These are phyloP conservation scores for Inga leiocalycina DNA, from an alignment of 306 rosid species.

Conservation along the genomic window DNA sequence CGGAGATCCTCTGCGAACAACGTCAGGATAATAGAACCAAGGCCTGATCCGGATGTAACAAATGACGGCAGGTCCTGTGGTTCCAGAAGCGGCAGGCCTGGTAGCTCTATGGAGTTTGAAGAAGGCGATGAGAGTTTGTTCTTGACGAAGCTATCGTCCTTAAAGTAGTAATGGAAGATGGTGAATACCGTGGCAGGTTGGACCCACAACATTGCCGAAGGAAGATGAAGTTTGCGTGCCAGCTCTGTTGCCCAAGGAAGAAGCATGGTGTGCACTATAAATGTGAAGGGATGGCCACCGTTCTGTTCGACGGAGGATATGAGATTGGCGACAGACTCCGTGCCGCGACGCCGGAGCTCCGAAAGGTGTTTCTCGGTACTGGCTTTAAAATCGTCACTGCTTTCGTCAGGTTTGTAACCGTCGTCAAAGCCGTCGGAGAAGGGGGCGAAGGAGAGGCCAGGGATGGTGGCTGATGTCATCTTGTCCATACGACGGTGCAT, in stretches of 20 bases:
- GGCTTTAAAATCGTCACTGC: background rate
- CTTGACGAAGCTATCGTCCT: slow-evolving; percentile 19
- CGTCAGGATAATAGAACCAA: slow-evolving; percentile 24
- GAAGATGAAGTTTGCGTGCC: slow-evolving; percentile 41
- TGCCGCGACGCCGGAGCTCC: slow-evolving; percentile 37
- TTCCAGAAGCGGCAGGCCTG: slow-evolving; percentile 34
- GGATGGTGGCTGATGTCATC: background rate
- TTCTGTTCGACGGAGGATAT: slow-evolving; percentile 16
- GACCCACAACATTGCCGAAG: slow-evolving; percentile 36
- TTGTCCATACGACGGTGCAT: slow-evolving; percentile 36
- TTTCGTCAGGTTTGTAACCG: background rate
- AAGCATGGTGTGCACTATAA: slow-evolving; percentile 31
- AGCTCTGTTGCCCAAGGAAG: slow-evolving; percentile 43
- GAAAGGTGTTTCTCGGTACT: background rate
- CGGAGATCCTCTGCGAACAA: slow-evolving; percentile 30
- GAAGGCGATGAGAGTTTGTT: background rate
- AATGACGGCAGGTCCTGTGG: slow-evolving; percentile 41
- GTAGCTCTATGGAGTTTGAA: slow-evolving; percentile 8
- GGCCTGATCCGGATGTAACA: background rate
- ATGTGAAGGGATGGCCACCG: slow-evolving; percentile 44
- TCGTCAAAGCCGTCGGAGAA: slow-evolving; percentile 58
- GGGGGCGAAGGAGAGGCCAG: slow-evolving; percentile 34
- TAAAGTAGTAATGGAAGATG: slow-evolving; percentile 47
- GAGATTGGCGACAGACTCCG: slow-evolving; percentile 21
- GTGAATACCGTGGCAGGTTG: slow-evolving; percentile 48